Evolutionary conservation across 345 rosid species (phyloP), one percentile per base, ranked within the genome.

Genomic region (Luvunga scandens): DNA sequence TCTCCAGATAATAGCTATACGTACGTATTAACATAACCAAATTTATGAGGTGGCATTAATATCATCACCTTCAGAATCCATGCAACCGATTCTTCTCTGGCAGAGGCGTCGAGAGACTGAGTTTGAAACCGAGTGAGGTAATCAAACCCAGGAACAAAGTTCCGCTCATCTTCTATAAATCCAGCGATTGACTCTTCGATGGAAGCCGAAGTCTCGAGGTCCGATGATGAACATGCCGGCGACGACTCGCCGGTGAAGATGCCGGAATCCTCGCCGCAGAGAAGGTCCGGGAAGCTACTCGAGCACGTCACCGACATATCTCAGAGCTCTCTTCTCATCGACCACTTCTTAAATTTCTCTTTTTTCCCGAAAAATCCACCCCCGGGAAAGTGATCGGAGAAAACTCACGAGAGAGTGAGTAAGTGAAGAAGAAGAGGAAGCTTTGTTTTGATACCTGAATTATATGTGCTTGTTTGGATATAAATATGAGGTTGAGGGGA

Each of bases 121-220:
- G 97, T 87, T 31, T 85, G 89, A 75, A 91, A 92, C 77, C 91
- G 87, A 22, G 94, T 87, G 72, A 90, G 82, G 86, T 92, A 94
- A 78, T 92, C 99, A 78, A 85, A 79, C 36, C 99, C 98, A 21
- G 98, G 99, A 42, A 96, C 92, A 86, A 93, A 96, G 86, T 85
- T 88, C 9, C 86, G 79, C 83, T 96, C 98, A 56, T 82, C 95
- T 42, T 89, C 89, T 24, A 96, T 90, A 78, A 89, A 88, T 59
- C 88, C 79, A 1, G 92, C 95, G 72, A 96, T 89, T 7, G 95
- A 92, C 74, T 93, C 91, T 60, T 87, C 93, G 61, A 34, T 50
- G 71, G 36, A 76, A 8, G 85, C 83, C 65, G 87, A 87, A 7
- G 88, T 85, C n/a, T 85, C 92, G 5, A 87, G 75, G 76, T 91